Evolutionary conservation across 352 stramenopile genomes (phyloP).

Genomic region (Pythium aphanidermatum): DNA sequence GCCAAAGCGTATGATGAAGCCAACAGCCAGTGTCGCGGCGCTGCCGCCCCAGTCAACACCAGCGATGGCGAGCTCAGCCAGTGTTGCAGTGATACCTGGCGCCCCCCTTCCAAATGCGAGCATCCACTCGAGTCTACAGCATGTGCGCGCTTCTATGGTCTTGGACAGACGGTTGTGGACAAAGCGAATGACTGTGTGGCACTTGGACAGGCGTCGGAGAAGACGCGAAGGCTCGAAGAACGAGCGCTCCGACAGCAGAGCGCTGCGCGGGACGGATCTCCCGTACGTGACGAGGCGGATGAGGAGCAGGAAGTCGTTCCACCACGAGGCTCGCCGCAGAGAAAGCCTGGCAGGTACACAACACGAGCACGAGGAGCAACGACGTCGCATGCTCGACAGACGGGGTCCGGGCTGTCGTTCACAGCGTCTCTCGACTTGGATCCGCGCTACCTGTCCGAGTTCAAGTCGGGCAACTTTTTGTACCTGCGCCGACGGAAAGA

Average conservation of each 20-base stretch:
- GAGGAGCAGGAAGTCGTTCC: background rate
- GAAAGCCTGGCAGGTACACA: constrained; percentile 1
- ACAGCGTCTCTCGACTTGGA: constrained; percentile 73
- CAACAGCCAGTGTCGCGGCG: constrained; percentile 33
- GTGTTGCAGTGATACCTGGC: constrained; percentile 22
- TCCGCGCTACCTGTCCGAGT: constrained; percentile 65
- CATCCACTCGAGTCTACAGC: constrained; percentile 50
- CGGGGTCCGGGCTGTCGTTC: constrained; percentile 37
- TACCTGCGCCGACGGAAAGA: constrained; percentile 66
- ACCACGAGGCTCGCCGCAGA: background rate
- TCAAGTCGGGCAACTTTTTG: constrained; percentile 76
- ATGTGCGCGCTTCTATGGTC: constrained; percentile 16
- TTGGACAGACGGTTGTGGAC: background rate
- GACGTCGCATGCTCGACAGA: background rate
- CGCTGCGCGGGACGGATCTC: constrained; percentile 7
- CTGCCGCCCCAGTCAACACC: constrained; percentile 13
- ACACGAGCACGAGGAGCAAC: constrained; percentile 1
- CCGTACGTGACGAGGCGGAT: constrained; percentile 1
- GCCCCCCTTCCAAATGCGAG: background rate
- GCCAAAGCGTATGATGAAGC: constrained; percentile 45
- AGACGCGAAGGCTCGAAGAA: constrained; percentile 40
- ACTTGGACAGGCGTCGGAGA: constrained; percentile 38
- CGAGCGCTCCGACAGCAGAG: background rate
- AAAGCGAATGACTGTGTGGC: background rate
- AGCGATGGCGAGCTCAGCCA: constrained; percentile 18